These are phyloP conservation scores for Rauvolfia tetraphylla DNA, from an alignment of 257 asterid species.

Conservation along the genomic window DNA sequence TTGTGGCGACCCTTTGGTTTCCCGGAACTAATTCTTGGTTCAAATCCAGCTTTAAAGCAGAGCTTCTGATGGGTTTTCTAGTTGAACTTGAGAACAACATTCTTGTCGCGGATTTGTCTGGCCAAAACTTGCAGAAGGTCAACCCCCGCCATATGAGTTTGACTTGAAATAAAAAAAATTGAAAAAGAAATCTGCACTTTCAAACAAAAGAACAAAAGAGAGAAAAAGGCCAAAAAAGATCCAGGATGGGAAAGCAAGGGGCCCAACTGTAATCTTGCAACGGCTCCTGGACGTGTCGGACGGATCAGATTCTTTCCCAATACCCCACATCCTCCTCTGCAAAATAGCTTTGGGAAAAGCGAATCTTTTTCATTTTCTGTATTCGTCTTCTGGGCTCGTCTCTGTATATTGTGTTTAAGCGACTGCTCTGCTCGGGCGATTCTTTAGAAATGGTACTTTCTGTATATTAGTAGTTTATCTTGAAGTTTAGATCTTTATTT, in stretches of 20 bases:
- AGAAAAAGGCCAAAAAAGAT: neutral
- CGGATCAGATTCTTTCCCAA: neutral
- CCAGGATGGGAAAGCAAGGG: neutral
- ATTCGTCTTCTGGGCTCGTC: neutral
- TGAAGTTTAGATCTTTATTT: neutral
- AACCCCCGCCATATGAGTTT: neutral
- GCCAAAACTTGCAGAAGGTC: neutral
- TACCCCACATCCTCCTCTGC: too few relatives aligned
- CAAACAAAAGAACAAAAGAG: neutral
- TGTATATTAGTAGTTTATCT: neutral
- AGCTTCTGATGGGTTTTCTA: too few relatives aligned
- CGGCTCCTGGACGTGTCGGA: too few relatives aligned
- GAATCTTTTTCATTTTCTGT: neutral
- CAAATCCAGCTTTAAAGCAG: too few relatives aligned
- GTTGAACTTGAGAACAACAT: neutral
- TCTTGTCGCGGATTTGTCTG: neutral
- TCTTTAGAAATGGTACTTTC: neutral
- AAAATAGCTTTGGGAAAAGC: neutral
- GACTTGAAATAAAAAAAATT: neutral
- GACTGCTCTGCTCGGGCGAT: neutral
- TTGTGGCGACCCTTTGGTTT: neutral
- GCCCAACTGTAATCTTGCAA: neutral
- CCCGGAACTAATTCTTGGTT: slow-evolving; percentile 8
- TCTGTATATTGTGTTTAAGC: neutral
- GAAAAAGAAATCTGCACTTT: neutral